phyloP scores from a whole-genome alignment of 805 yeast genomes.

The Pichia paraexigua region DNA sequence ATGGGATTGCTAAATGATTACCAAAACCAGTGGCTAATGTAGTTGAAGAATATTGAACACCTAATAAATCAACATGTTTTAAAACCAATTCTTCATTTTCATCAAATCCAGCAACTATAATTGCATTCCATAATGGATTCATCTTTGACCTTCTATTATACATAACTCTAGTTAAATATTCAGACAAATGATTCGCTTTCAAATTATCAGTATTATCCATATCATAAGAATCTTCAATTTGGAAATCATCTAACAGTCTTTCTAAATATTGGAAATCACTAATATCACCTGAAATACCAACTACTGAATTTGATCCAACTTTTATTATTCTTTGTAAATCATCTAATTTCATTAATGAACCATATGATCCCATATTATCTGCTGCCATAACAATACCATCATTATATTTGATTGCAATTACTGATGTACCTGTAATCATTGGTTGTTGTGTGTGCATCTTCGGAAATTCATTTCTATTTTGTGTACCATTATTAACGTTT shows the following conservation, averaged over 20 bases:
- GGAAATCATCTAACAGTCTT: slow-evolving; percentile 68
- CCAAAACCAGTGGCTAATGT: slow-evolving; percentile 96
- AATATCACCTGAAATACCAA: slow-evolving; percentile 91
- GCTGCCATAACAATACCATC: slow-evolving; percentile 94
- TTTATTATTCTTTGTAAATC: slow-evolving; percentile 77
- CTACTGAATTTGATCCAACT: slow-evolving; percentile 81
- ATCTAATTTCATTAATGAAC: slow-evolving; percentile 81
- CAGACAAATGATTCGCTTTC: slow-evolving; percentile 83
- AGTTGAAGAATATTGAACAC: slow-evolving; percentile 84
- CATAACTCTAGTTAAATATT: slow-evolving; percentile 75
- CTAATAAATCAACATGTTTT: slow-evolving; percentile 82
- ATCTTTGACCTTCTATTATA: slow-evolving; percentile 85
- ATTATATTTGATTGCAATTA: slow-evolving; percentile 80
- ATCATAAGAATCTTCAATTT: slow-evolving; percentile 73
- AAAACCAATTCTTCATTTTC: slow-evolving; percentile 64
- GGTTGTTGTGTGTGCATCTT: slow-evolving; percentile 88
- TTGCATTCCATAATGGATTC: slow-evolving; percentile 95
- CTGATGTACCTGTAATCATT: slow-evolving; percentile 93
- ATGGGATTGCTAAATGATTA: slow-evolving; percentile 86
- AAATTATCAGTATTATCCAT: slow-evolving; percentile 50
- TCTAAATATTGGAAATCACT: slow-evolving; percentile 86
- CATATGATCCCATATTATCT: slow-evolving; percentile 88
- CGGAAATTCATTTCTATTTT: slow-evolving; percentile 42
- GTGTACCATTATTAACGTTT: slow-evolving; percentile 17
- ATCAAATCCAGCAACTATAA: slow-evolving; percentile 84